Evolutionary conservation across 208 protist genomes (phyloP).

Genomic region (Trichomonas vaginalis): DNA sequence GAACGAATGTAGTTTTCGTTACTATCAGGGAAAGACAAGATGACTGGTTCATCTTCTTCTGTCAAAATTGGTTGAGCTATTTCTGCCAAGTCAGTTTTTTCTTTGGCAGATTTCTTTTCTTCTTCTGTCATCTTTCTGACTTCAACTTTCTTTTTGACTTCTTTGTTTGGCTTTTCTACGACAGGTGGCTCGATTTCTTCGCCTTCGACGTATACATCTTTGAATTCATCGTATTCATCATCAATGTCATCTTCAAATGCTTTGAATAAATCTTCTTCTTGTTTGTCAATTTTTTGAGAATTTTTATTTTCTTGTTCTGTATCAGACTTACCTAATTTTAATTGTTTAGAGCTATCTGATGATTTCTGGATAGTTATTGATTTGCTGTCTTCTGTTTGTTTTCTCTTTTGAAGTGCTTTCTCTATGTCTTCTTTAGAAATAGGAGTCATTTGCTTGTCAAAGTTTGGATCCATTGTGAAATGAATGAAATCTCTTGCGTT

Average conservation of each 20-base stretch:
- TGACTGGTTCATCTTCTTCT: not conserved
- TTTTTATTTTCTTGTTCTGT: not conserved
- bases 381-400: not conserved
- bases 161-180: not conserved
- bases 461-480: not conserved
- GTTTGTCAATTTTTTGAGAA: not conserved
- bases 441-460: not conserved
- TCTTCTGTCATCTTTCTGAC: not conserved
- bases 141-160: not conserved
- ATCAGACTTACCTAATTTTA: not conserved
- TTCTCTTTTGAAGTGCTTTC: not conserved
- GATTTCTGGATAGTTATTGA: not conserved
- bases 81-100: not conserved
- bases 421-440: not conserved
- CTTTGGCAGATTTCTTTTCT: not conserved
- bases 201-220: no score
- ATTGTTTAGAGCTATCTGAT: not conserved
- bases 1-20: not conserved
- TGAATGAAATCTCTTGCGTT: not conserved
- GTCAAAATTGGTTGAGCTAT: not conserved
- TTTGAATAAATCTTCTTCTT: not conserved
- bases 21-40: not conserved
- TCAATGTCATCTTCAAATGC: no score
- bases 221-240: no score
- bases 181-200: no score